Percentiles rank a stretch among this genome's conserved stretches.
Conservation (phyloP, 2,329 filamentous ascomycete genomes). For the Fusarium caatingaense region DNA sequence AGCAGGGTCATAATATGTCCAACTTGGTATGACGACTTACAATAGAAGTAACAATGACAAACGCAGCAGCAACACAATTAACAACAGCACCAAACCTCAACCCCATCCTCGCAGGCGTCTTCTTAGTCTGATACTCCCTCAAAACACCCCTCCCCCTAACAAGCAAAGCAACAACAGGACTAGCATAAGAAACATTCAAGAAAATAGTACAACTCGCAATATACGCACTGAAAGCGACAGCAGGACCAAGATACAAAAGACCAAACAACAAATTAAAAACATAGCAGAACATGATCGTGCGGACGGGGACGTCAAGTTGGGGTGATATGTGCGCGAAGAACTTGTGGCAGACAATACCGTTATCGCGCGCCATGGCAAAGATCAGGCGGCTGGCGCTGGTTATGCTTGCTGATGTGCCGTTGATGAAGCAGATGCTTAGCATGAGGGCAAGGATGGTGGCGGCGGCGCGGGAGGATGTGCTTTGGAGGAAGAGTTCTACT, state of each 20-base stretch:
- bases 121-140: conserved; percentile 5
- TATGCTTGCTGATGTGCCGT: conserved; percentile 54
- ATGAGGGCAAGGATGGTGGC: conserved; percentile 53
- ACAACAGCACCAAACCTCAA: neutral
- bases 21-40: no score
- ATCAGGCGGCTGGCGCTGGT: conserved; percentile 57
- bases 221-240: conserved; percentile 36
- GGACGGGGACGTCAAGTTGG: conserved; percentile 26
- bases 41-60: conserved; percentile 10
- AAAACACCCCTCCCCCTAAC: conserved; percentile 8
- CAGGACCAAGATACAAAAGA: conserved; percentile 28
- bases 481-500: conserved; percentile 58
- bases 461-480: conserved; percentile 54
- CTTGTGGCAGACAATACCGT: conserved; percentile 25
- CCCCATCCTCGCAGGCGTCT: conserved; percentile 11
- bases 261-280: conserved; percentile 36
- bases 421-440: conserved; percentile 58
- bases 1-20: no score
- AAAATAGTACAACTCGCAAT: conserved; percentile 37
- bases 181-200: conserved; percentile 32
- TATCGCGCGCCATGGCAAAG: conserved; percentile 49
- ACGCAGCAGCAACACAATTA: neutral
- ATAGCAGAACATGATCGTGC: conserved; percentile 21
- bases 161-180: conserved; percentile 28
- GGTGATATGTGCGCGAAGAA: conserved; percentile 25